A percentile compares a stretch with the other conserved stretches of the same genome.
Evolutionary conservation across 2,329 filamentous ascomycete genomes (phyloP).

Genomic region (Lizonia empirigonia): DNA sequence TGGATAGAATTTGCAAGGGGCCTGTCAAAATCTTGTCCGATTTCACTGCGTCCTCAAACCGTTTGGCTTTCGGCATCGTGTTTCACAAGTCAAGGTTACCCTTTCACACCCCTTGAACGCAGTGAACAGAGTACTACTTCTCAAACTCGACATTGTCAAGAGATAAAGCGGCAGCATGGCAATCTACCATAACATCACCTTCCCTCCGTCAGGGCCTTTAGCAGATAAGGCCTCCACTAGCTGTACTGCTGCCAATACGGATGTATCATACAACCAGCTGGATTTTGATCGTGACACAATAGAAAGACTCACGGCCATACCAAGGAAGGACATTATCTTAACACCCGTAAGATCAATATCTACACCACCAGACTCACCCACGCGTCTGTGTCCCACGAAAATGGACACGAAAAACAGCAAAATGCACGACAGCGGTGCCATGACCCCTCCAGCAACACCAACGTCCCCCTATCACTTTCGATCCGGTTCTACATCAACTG

Average conservation of each 20-base stretch:
- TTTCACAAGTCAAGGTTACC: slow-evolving; percentile 20
- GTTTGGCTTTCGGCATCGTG: slow-evolving; percentile 21
- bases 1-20: slow-evolving; percentile 2
- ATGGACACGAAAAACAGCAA: slow-evolving; percentile 23
- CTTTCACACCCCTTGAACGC: slow-evolving; percentile 11
- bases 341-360: slow-evolving; percentile 17
- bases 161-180: slow-evolving; percentile 20
- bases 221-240: not conserved
- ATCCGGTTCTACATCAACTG: slow-evolving; percentile 27
- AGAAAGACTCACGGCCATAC: not conserved
- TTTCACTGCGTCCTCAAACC: slow-evolving; percentile 13
- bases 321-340: slow-evolving; percentile 5
- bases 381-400: slow-evolving; percentile 20
- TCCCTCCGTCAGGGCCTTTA: slow-evolving; percentile 8
- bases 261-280: slow-evolving; percentile 1
- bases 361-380: slow-evolving; percentile 38
- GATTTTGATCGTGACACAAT: not conserved
- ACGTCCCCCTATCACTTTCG: slow-evolving; percentile 29
- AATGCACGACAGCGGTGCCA: slow-evolving; percentile 24
- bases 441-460: slow-evolving; percentile 41
- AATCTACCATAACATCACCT: slow-evolving; percentile 12
- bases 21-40: slow-evolving; percentile 18
- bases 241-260: not conserved
- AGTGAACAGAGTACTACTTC: slow-evolving; percentile 18
- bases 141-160: slow-evolving; percentile 17